Percentiles rank a stretch among this genome's conserved stretches.
Conservation (phyloP, 441 rosid species). For the Aleurites moluccanus region DNA sequence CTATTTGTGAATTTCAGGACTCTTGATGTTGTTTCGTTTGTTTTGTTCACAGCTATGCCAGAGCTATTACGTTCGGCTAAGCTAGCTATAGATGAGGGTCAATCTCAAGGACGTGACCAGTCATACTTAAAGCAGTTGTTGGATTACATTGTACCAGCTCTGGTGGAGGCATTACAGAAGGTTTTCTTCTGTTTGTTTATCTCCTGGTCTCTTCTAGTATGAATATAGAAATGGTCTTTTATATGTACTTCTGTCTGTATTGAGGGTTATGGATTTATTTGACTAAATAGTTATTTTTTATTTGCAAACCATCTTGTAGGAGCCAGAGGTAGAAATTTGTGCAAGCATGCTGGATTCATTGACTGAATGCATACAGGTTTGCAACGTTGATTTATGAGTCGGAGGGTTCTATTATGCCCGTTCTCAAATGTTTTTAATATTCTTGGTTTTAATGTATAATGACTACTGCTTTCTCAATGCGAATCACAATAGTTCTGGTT, state of each 20-base stretch:
- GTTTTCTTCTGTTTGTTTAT: slow-evolving; percentile 31
- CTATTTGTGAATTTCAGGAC: not conserved
- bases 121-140: slow-evolving; percentile 88
- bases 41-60: slow-evolving; percentile 74
- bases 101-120: slow-evolving; percentile 80
- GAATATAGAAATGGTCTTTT: not conserved
- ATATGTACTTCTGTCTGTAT: not conserved
- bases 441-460: not conserved
- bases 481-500: not conserved
- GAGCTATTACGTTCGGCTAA: slow-evolving; percentile 92
- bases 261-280: slow-evolving; percentile 10
- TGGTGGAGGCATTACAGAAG: slow-evolving; percentile 96
- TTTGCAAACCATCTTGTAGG: slow-evolving; percentile 53
- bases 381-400: slow-evolving; percentile 21
- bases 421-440: not conserved
- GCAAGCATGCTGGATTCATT: slow-evolving; percentile 94
- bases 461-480: not conserved
- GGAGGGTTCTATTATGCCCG: not conserved
- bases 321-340: slow-evolving; percentile 95
- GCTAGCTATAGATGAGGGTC: slow-evolving; percentile 90
- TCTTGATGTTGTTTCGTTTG: not conserved
- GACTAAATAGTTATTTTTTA: not conserved
- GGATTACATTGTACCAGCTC: slow-evolving; percentile 84
- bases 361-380: slow-evolving; percentile 94
- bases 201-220: not conserved